Evolutionary conservation across 164 flowering plant genomes (phyloP).

Genomic region (Chimonanthus salicifolius): DNA sequence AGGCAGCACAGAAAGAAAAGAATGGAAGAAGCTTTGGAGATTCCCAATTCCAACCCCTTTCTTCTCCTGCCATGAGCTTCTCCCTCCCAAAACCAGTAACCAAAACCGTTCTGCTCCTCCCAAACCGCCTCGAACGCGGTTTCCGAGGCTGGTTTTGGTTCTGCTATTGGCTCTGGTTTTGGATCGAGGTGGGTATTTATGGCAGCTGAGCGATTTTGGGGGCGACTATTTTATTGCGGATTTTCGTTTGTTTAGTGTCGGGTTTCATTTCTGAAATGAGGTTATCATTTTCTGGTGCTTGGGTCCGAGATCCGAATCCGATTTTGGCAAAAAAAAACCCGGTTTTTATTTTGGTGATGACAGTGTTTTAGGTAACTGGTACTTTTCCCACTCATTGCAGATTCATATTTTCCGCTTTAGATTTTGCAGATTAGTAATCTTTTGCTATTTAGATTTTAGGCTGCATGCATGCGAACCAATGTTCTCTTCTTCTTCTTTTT

Average conservation of each 20-base stretch:
- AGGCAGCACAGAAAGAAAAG: neutral
- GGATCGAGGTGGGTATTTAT: constrained; percentile 5
- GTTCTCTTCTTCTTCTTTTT: too few species aligned
- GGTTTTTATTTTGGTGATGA: constrained; percentile 10
- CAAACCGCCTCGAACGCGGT: neutral
- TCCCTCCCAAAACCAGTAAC: constrained; percentile 4
- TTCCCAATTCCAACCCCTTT: neutral
- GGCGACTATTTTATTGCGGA: neutral
- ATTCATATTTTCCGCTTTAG: neutral
- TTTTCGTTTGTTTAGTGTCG: neutral
- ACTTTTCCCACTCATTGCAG: constrained; percentile 13
- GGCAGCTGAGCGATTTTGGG: too few species aligned
- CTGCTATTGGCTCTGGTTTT: constrained; percentile 10
- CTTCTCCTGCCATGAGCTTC: constrained; percentile 7
- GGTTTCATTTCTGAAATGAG: too few species aligned
- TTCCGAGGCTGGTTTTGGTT: constrained; percentile 7
- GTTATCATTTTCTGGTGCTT: neutral
- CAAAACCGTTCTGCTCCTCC: neutral
- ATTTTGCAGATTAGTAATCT: constrained; percentile 4
- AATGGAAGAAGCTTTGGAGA: constrained; percentile 5
- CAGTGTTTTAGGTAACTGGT: constrained; percentile 10
- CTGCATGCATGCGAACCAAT: too few species aligned
- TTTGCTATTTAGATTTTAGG: neutral
- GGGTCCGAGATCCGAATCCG: constrained; percentile 25
- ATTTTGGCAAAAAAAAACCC: neutral